These are phyloP conservation scores for Aspergillus sp. DNA, from an alignment of 2,329 filamentous ascomycete genomes.

Conservation along the genomic window DNA sequence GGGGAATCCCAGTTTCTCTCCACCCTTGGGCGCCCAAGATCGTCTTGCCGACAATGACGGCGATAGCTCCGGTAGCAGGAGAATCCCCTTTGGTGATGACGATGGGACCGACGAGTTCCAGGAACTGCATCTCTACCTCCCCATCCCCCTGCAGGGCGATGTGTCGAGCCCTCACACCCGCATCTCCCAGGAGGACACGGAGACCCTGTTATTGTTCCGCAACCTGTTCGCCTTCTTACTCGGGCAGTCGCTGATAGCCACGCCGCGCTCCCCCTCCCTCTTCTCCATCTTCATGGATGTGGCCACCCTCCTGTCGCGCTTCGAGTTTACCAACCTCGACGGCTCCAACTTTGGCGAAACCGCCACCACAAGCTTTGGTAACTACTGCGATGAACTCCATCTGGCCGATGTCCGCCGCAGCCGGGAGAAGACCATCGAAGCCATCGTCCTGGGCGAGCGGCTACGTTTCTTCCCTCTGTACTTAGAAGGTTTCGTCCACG, in stretches of 20 bases:
- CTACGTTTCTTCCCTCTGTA: conserved; percentile 82
- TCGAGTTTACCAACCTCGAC: conserved; percentile 61
- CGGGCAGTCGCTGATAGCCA: conserved; percentile 61
- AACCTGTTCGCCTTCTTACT: conserved; percentile 64
- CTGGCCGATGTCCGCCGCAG: conserved; percentile 78
- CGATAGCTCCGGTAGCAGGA: conserved; percentile 47
- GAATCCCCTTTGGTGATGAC: conserved; percentile 45
- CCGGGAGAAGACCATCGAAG: conserved; percentile 85
- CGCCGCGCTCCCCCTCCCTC: conserved; percentile 51
- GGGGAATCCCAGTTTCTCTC: conserved; percentile 25
- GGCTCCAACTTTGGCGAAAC: conserved; percentile 63
- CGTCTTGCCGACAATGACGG: conserved; percentile 33
- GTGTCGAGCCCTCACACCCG: conserved; percentile 32
- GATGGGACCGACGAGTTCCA: conserved; percentile 42
- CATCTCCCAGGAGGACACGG: conserved; percentile 49
- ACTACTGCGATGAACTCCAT: conserved; percentile 71
- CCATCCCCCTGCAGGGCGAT: conserved; percentile 55
- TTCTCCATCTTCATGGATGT: conserved; percentile 62
- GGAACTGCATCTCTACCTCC: conserved; percentile 56
- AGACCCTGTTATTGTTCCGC: conserved; percentile 58
- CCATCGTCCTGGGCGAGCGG: conserved; percentile 80
- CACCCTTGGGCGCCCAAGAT: conserved; percentile 31
- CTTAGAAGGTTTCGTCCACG: conserved; percentile 88
- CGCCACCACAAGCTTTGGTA: conserved; percentile 48
- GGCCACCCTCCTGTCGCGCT: conserved; percentile 55